Base-by-base conservation (phyloP, 495 filamentous ascomycete genomes). In the Neurospora discreta region DNA sequence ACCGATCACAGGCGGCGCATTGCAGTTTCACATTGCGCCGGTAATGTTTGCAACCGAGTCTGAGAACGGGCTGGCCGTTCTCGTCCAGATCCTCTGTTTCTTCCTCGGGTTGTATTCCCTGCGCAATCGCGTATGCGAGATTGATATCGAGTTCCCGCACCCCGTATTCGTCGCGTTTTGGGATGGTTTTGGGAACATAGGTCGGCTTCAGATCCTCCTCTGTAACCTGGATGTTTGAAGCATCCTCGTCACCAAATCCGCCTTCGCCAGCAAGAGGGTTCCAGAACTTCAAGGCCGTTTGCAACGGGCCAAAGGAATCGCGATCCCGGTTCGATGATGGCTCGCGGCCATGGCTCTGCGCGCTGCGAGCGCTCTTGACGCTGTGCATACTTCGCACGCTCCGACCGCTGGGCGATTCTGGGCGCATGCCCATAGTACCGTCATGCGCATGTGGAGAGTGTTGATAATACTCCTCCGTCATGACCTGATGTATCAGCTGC, bases 21-120 rank as follows among this genome's bases (percentile, higher is more conserved):
- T 98, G 93, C 39, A 98, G 78, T 78, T 98, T 98, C 78, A 98
- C 93, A 77, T 98, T 97, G 74, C 96, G 89, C 75, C 92, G 90
- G 76, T 99, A 99, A 84, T 99, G 95, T 75, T 89, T 84, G 81
- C 95, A 99, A 5, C 95, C 95, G 20, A 65, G 52, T 15, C 52
- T 65, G 26, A 97, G 85, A 67, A 80, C 80, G 30, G 78, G 79
- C 41, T 80, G 75, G 44, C 85, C 84, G 18, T 78, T 74, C 72
- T 82, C 78, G 44, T 86, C 86, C 20, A 81, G 80, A 41, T 87
- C 85, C 43, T 82, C 80, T 75, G 38, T 65, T 65, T 78, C 79
- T 43, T 78, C 69, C 68, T 84, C 82, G 72, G 40, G 43, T 13
- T 42, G 52, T 74, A 65, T 33, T 18, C 52, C 52, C 52, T 65